These are phyloP conservation scores for Epithemia pelagica DNA, from an alignment of 108 stramenopile species.

Conservation along the genomic window DNA sequence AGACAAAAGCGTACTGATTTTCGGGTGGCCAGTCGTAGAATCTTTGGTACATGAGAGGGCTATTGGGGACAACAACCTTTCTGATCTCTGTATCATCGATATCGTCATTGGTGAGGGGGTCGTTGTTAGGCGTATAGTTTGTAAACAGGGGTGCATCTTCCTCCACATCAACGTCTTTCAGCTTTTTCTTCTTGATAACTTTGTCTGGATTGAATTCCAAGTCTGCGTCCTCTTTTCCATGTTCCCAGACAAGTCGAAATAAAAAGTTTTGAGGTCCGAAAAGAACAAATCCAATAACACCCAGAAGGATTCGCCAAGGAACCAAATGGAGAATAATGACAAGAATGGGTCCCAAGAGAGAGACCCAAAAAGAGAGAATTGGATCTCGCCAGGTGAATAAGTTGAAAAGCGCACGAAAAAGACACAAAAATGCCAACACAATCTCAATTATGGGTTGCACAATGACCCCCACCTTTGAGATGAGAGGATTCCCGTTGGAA, in stretches of 20 bases:
- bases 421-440: constrained; percentile 20
- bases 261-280: constrained; percentile 54
- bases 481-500: constrained; percentile 43
- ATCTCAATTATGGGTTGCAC: constrained; percentile 35
- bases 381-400: constrained; percentile 72
- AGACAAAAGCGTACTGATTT: constrained; percentile 29
- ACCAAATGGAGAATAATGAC: constrained; percentile 44
- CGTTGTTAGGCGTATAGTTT: constrained; percentile 9
- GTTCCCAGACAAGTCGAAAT: constrained; percentile 19
- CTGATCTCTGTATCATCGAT: constrained; percentile 37
- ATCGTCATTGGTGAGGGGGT: constrained; percentile 4
- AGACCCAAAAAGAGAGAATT: constrained; percentile 50
- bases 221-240: too few species aligned
- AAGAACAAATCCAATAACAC: constrained; percentile 35
- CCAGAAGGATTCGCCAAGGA: constrained; percentile 60
- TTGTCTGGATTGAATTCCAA: too few species aligned
- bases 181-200: too few species aligned
- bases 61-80: constrained; percentile 53
- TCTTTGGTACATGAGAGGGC: constrained; percentile 52
- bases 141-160: too few species aligned
- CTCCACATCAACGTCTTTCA: too few species aligned
- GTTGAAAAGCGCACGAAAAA: constrained; percentile 51
- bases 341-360: constrained; percentile 24
- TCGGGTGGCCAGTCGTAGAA: constrained; percentile 79
- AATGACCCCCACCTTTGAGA: constrained; percentile 33